phyloP scores from a whole-genome alignment of 2,329 filamentous ascomycete species.

The Pseudopithomyces maydicus region DNA sequence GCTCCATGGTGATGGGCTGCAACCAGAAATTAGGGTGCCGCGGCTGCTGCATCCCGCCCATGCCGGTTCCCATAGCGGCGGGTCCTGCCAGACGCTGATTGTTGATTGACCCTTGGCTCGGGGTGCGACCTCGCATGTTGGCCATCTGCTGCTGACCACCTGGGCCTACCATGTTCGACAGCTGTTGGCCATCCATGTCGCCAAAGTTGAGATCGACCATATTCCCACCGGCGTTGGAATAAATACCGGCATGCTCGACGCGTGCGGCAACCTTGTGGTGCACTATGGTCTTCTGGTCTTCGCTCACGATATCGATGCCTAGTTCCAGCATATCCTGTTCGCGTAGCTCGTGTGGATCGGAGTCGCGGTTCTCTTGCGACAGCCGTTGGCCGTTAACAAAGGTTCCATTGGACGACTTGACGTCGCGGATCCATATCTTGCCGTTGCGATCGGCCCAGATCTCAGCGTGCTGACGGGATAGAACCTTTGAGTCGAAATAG shows the following conservation, averaged over 20 bases:
- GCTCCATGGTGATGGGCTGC: conserved; percentile 88
- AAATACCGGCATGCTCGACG: conserved; percentile 90
- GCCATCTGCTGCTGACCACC: conserved; percentile 67
- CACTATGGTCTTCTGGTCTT: conserved; percentile 97
- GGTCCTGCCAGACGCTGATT: conserved; percentile 66
- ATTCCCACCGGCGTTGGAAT: conserved; percentile 70
- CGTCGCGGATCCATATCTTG: conserved; percentile 94
- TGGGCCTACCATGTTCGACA: conserved; percentile 69
- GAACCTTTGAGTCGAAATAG: conserved; percentile 97
- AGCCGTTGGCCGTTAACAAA: conserved; percentile 93
- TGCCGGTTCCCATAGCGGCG: conserved; percentile 61
- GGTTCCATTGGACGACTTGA: conserved; percentile 98
- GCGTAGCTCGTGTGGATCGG: conserved; percentile 90
- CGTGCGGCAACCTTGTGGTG: conserved; percentile 98
- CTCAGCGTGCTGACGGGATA: conserved; percentile 94
- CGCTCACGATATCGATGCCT: conserved; percentile 97
- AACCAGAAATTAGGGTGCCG: conserved; percentile 82
- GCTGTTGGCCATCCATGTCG: conserved; percentile 80
- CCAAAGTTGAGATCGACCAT: conserved; percentile 89
- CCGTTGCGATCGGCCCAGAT: conserved; percentile 86
- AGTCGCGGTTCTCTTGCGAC: conserved; percentile 93
- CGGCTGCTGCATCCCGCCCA: conserved; percentile 69
- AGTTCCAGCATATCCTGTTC: conserved; percentile 91
- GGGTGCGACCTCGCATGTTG: conserved; percentile 70
- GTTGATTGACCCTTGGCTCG: conserved; percentile 60